These are phyloP conservation scores for Trichoderma sp. DNA, from an alignment of 2,329 filamentous ascomycete species.

Conservation along the genomic window DNA sequence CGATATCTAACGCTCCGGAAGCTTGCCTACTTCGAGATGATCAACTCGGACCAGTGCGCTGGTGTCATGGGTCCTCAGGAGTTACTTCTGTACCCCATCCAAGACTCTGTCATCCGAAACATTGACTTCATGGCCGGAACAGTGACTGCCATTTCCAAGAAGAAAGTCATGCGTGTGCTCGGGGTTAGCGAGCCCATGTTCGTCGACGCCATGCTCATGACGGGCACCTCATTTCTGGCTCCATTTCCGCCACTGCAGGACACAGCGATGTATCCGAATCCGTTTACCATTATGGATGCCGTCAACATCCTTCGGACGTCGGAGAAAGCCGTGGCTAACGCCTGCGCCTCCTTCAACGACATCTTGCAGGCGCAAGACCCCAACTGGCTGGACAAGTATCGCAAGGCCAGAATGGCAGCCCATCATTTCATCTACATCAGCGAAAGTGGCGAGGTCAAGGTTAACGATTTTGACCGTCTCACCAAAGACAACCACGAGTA, in stretches of 20 bases:
- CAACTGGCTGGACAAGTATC: constrained; percentile 83
- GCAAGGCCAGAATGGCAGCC: constrained; percentile 80
- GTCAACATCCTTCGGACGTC: constrained; percentile 72
- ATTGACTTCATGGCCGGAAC: constrained; percentile 70
- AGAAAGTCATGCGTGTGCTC: constrained; percentile 69
- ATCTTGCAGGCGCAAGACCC: constrained; percentile 70
- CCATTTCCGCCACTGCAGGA: constrained; percentile 77
- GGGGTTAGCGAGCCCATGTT: constrained; percentile 71
- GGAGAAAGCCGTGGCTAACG: constrained; percentile 68
- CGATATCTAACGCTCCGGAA: constrained; percentile 43
- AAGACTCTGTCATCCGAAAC: constrained; percentile 68
- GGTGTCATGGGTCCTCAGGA: constrained; percentile 84
- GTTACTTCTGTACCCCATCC: constrained; percentile 80
- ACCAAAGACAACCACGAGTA: constrained; percentile 87
- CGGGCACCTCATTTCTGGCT: constrained; percentile 78
- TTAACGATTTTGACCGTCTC: constrained; percentile 71
- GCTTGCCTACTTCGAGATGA: constrained; percentile 77
- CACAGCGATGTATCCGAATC: constrained; percentile 55
- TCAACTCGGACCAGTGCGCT: constrained; percentile 67
- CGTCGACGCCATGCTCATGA: constrained; percentile 79
- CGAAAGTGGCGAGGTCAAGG: constrained; percentile 73
- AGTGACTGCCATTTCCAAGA: constrained; percentile 66
- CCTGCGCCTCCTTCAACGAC: constrained; percentile 79
- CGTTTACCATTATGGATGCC: constrained; percentile 70
- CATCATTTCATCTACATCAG: constrained; percentile 86